A percentile compares a stretch with the other conserved stretches of the same genome.
Evolutionary conservation across 2,329 filamentous ascomycete genomes (phyloP).

Genomic region (Rugonectria rugulosa): DNA sequence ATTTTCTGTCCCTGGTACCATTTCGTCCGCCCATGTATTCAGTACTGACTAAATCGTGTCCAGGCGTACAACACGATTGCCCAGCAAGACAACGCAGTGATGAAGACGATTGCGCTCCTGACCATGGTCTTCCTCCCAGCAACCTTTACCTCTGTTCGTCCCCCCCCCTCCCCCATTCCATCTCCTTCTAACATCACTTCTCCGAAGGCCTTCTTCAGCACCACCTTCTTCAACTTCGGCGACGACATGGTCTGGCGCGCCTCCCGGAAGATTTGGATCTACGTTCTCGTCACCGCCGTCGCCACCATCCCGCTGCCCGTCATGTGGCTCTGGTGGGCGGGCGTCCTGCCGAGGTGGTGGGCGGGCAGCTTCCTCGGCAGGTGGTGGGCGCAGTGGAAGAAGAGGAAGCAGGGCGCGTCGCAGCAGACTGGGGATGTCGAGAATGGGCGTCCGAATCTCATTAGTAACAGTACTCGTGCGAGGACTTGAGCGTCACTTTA

Average conservation of each 20-base stretch:
- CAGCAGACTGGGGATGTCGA: no score
- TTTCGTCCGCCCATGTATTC: not conserved
- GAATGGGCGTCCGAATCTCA: no score
- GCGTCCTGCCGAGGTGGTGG: no score
- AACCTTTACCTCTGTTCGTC: slow-evolving; percentile 7
- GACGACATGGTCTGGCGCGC: not conserved
- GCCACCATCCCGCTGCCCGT: not conserved
- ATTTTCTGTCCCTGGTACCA: no score
- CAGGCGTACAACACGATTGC: slow-evolving; percentile 17
- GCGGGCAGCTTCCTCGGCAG: no score
- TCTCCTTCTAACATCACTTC: not conserved
- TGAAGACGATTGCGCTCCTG: slow-evolving; percentile 12
- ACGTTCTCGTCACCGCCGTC: not conserved
- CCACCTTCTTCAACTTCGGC: slow-evolving; percentile 5
- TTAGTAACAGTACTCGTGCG: no score
- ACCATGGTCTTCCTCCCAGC: slow-evolving; percentile 13
- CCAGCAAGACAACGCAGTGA: slow-evolving; percentile 9
- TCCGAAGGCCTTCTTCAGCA: slow-evolving; percentile 11
- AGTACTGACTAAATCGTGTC: not conserved
- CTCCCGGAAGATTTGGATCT: slow-evolving; percentile 4
- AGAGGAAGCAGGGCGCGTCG: no score
- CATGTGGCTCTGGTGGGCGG: not conserved
- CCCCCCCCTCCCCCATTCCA: not conserved
- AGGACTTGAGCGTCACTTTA: no score
- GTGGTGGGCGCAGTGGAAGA: no score